A percentile compares a stretch with the other conserved stretches of the same genome.
phyloP scores from a whole-genome alignment of 352 stramenopile genomes.

The Phytophthora podocarpi region DNA sequence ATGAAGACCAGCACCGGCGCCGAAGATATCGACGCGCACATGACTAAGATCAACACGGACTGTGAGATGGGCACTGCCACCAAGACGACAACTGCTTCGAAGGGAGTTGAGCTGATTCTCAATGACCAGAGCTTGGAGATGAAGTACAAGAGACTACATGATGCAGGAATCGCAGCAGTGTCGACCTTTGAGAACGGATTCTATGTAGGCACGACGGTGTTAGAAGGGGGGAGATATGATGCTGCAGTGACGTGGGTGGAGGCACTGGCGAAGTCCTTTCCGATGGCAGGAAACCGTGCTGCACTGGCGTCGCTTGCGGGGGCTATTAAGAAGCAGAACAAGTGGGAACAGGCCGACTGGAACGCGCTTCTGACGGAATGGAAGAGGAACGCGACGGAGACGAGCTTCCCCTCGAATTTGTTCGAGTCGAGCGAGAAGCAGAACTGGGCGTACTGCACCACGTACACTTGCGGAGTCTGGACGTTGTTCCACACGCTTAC shows the following conservation, averaged over 20 bases:
- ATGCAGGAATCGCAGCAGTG: constrained; percentile 64
- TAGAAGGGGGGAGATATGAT: constrained; percentile 65
- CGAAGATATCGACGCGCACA: constrained; percentile 58
- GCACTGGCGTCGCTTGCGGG: constrained; percentile 47
- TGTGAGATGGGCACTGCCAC: constrained; percentile 36
- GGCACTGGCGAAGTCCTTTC: constrained; percentile 63
- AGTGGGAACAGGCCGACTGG: constrained; percentile 60
- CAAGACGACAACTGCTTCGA: constrained; percentile 11
- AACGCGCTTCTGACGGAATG: constrained; percentile 55
- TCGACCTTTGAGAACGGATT: constrained; percentile 79
- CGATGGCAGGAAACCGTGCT: constrained; percentile 60
- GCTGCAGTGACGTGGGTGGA: constrained; percentile 67
- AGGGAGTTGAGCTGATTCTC: constrained; percentile 21
- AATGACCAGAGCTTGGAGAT: constrained; percentile 48
- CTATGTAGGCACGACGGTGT: constrained; percentile 63
- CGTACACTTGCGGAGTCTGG: constrained; percentile 84
- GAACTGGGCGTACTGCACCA: constrained; percentile 61
- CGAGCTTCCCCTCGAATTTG: constrained; percentile 63
- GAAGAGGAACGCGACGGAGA: constrained; percentile 53
- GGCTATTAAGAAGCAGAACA: constrained; percentile 39
- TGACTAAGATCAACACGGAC: constrained; percentile 55
- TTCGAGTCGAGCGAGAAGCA: constrained; percentile 59
- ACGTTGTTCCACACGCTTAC: constrained; percentile 79
- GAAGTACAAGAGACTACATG: constrained; percentile 70
- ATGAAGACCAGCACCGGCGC: constrained; percentile 53